A percentile compares a stretch with the other conserved stretches of the same genome.
These are phyloP conservation scores for Trichoderma parareesei DNA, from an alignment of 495 filamentous ascomycete species.

Conservation along the genomic window DNA sequence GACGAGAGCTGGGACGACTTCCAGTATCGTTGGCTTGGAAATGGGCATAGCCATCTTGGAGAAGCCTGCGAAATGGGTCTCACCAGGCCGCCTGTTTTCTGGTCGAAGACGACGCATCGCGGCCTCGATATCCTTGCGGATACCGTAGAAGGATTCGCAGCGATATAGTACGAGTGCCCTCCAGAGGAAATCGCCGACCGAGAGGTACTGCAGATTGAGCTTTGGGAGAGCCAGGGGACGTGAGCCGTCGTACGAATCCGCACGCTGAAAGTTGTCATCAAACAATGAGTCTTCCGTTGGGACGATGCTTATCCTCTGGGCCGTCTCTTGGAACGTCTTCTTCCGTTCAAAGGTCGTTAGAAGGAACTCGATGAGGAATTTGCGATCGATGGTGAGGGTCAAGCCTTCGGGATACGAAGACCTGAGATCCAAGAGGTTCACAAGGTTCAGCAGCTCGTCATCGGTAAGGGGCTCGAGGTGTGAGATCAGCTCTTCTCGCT, in stretches of 20 bases:
- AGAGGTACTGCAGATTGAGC: conserved; percentile 90
- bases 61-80: conserved; percentile 71
- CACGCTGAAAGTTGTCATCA: conserved; percentile 71
- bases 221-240: conserved; percentile 88
- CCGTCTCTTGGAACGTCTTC: conserved; percentile 74
- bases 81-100: conserved; percentile 49
- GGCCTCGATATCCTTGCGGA: conserved; percentile 83
- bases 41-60: conserved; percentile 90
- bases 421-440: conserved; percentile 64
- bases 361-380: conserved; percentile 68
- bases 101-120: conserved; percentile 72
- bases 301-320: conserved; percentile 59
- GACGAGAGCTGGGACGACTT: conserved; percentile 76
- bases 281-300: conserved; percentile 86
- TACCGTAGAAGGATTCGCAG: conserved; percentile 88
- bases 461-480: conserved; percentile 67
- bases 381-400: conserved; percentile 51
- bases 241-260: conserved; percentile 84
- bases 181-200: conserved; percentile 93
- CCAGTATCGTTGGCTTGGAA: conserved; percentile 76
- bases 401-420: conserved; percentile 69
- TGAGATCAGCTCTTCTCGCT: conserved; percentile 66
- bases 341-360: conserved; percentile 70
- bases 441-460: conserved; percentile 62
- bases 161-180: conserved; percentile 82